Base-by-base conservation (phyloP, 352 stramenopile species). In the Pythium myriotylum region DNA sequence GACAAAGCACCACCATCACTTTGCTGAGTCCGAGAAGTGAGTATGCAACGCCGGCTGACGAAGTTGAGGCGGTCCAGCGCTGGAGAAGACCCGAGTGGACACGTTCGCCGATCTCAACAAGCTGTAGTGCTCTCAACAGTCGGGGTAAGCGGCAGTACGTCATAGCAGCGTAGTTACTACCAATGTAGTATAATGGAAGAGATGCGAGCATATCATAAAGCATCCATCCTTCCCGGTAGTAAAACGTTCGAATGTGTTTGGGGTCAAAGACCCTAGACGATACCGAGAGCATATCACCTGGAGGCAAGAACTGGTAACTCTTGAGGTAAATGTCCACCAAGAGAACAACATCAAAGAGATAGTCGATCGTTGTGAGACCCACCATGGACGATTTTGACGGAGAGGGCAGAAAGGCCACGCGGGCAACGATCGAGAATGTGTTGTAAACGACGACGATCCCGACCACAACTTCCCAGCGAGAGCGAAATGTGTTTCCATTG, bases 291-390 rank as follows among this genome's bases (percentile, higher is more conserved):
- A 67, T 24, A 47, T 71, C 62, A 3, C 32, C 48, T 43, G 53
- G 53, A 24, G 65, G 49, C 39, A 62, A 41, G 42, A 78, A 74
- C 17, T 65, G 62, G 20, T 39, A 50, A 51, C 51, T 59, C 59
- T 74, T 78, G 26, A 78, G 62, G 35, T 73, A 74, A 35, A 78
- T 78, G 37, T 78, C 70, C 19, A 70, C 39, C 13, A 78, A 45
- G 5, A 78, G 51, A 12, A 65, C 37, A 0, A 68, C 7, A 23
- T 78, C 70, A 3, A 68, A 70, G 1, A 64, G 17, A 13, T 68
- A 72, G 43, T 78, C 70, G 14, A 74, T 33, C 14, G 50, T 26
- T 9, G 62, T 73, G 9, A 78, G 60, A 10, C 46, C 40, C 9
- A 61, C 27, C 61, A 78, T 75, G n/a, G 41, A n/a, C 3, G 27